A percentile compares a stretch with the other conserved stretches of the same genome.
Evolutionary conservation across 2,329 filamentous ascomycete genomes (phyloP).

Genomic region (Pseudogymnoascus sp.): DNA sequence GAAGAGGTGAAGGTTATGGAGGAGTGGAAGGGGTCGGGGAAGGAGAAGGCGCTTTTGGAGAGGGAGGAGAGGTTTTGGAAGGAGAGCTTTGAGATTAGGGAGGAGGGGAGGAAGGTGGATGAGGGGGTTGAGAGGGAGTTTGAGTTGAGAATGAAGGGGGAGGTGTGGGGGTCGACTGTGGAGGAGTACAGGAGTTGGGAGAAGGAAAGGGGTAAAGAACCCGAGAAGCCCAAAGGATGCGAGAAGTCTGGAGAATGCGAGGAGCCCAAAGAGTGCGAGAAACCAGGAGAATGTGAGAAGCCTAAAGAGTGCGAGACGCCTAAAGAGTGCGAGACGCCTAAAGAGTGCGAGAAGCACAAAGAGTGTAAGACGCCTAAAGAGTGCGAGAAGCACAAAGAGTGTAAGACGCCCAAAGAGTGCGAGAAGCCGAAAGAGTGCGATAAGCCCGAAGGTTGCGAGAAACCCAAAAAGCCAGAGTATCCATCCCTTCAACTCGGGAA

Average conservation of each 20-base stretch:
- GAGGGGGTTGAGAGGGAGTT: not conserved
- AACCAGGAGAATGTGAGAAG: not conserved
- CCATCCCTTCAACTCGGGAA: not conserved
- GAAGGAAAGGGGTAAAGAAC: not conserved
- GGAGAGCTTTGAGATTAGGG: not conserved
- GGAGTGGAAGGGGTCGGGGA: not conserved
- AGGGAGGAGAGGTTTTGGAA: not conserved
- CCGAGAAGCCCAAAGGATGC: too few species aligned
- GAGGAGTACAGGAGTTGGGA: not conserved
- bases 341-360: not conserved
- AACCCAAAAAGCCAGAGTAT: not conserved
- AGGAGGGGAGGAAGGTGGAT: slow-evolving; percentile 4
- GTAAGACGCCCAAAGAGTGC: not conserved
- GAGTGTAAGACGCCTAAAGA: too few species aligned
- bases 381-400: not conserved
- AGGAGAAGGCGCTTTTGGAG: not conserved
- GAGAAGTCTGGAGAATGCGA: too few species aligned
- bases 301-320: too few species aligned
- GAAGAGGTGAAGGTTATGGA: not conserved
- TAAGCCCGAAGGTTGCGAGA: too few species aligned
- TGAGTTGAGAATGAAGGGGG: not conserved
- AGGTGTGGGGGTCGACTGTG: not conserved
- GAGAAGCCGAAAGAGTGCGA: too few species aligned
- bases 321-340: not conserved
- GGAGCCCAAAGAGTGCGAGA: too few species aligned